phyloP scores from a whole-genome alignment of 257 asterid genomes.

The Cinchona pubescens region DNA sequence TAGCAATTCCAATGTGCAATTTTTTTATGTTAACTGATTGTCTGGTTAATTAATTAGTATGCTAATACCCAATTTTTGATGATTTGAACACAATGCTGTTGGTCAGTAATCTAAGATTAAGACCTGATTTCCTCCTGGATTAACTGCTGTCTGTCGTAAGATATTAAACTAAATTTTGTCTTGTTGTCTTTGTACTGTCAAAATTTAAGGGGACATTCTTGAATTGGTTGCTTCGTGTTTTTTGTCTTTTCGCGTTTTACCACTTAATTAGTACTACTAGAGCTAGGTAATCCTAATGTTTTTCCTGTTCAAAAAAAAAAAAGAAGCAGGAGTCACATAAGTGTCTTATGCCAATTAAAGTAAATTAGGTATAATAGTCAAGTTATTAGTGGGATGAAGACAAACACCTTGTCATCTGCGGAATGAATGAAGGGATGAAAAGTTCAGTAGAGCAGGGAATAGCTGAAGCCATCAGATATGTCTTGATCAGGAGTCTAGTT shows the following conservation, averaged over 20 bases:
- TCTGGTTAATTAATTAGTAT: too few species aligned
- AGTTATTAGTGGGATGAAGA: not conserved
- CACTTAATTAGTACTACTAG: too few species aligned
- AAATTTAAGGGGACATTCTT: not conserved
- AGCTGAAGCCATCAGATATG: too few species aligned
- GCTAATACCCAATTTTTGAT: not conserved
- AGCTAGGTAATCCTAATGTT: not conserved
- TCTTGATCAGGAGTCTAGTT: too few species aligned
- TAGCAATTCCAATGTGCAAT: too few species aligned
- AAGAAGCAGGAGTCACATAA: not conserved
- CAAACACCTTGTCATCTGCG: not conserved
- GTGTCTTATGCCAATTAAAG: not conserved
- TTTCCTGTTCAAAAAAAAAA: not conserved
- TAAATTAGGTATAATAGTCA: not conserved
- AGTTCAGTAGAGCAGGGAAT: too few species aligned
- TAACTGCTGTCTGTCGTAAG: not conserved
- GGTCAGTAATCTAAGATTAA: not conserved
- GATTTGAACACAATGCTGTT: not conserved
- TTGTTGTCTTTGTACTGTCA: not conserved
- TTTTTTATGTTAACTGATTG: too few species aligned
- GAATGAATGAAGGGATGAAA: too few species aligned
- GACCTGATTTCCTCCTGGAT: not conserved
- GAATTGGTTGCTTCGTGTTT: not conserved
- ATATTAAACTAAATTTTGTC: not conserved
- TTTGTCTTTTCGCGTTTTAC: too few species aligned